Evolutionary conservation across 805 yeast genomes (phyloP).

Genomic region (Saccharomycopsis sp.): DNA sequence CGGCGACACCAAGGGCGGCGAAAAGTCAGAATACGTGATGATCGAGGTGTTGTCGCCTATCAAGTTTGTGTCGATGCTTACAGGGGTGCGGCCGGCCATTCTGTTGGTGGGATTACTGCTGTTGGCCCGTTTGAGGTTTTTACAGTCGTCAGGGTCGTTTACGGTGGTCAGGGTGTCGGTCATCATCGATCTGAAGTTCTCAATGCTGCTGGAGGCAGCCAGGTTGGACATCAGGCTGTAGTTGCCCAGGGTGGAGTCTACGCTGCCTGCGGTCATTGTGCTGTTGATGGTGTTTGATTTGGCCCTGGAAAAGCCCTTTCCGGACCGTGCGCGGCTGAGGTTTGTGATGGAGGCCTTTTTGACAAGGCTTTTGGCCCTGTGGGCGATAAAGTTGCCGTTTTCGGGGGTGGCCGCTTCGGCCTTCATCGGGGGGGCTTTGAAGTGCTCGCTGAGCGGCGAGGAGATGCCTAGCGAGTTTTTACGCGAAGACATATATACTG

Average conservation of each 20-base stretch:
- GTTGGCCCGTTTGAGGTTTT: neutral
- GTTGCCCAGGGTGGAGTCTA: neutral
- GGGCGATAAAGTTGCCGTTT: neutral
- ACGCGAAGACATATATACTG: neutral
- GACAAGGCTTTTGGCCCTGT: conserved; percentile 9
- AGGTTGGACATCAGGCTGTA: neutral
- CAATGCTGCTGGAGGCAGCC: neutral
- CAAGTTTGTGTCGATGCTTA: neutral
- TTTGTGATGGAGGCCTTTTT: conserved; percentile 12
- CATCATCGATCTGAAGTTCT: conserved; percentile 2
- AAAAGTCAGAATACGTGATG: neutral
- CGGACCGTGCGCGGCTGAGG: conserved; percentile 3
- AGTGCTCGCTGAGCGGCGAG: conserved; percentile 1
- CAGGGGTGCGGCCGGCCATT: neutral
- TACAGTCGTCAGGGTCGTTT: neutral
- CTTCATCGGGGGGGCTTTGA: neutral
- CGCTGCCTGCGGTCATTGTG: neutral
- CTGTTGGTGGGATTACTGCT: neutral
- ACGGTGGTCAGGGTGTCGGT: neutral
- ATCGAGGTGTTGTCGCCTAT: neutral
- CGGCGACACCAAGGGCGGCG: conserved; percentile 9
- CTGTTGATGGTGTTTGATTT: conserved; percentile 17
- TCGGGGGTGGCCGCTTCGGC: neutral
- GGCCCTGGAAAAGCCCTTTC: neutral
- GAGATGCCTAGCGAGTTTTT: neutral